Evolutionary conservation across 2,329 filamentous ascomycete genomes (phyloP).

Genomic region (Lasiodiplodia sp.): DNA sequence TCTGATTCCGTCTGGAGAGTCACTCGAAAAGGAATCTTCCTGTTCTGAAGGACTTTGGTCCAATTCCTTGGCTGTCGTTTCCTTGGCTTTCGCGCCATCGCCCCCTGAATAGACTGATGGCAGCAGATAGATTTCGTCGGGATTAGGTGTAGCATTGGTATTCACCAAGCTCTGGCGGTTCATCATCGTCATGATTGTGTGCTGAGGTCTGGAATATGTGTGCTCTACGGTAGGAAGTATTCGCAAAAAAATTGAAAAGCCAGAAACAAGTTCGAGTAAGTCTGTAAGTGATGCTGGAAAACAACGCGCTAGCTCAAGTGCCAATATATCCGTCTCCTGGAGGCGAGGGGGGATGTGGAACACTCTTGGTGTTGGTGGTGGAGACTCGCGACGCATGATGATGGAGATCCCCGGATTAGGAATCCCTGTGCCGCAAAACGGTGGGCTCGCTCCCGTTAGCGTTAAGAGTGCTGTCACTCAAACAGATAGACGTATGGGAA

Average conservation of each 20-base stretch:
- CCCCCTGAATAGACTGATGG: background rate
- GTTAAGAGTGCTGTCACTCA: background rate
- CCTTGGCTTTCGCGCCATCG: background rate
- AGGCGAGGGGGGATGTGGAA: background rate
- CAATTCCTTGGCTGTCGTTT: background rate
- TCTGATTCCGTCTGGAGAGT: background rate
- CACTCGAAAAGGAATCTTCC: background rate
- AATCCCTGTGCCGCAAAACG: constrained; percentile 1
- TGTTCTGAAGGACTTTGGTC: background rate
- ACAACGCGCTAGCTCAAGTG: background rate
- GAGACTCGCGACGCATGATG: constrained; percentile 8
- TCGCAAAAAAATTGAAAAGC: background rate
- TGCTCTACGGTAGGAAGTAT: background rate
- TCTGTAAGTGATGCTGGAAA: background rate
- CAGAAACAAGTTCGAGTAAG: background rate
- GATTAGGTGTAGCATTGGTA: background rate
- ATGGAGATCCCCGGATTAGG: constrained; percentile 12
- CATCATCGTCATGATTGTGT: background rate
- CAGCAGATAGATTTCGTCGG: background rate
- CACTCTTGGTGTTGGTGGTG: background rate
- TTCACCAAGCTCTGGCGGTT: background rate
- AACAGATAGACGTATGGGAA: background rate
- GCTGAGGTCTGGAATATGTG: background rate
- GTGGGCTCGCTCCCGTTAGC: background rate
- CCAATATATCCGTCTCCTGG: background rate